A percentile compares a stretch with the other conserved stretches of the same genome.
Conservation (phyloP, 2,329 filamentous ascomycete genomes). For the Exophiala phaeomuriformis region DNA sequence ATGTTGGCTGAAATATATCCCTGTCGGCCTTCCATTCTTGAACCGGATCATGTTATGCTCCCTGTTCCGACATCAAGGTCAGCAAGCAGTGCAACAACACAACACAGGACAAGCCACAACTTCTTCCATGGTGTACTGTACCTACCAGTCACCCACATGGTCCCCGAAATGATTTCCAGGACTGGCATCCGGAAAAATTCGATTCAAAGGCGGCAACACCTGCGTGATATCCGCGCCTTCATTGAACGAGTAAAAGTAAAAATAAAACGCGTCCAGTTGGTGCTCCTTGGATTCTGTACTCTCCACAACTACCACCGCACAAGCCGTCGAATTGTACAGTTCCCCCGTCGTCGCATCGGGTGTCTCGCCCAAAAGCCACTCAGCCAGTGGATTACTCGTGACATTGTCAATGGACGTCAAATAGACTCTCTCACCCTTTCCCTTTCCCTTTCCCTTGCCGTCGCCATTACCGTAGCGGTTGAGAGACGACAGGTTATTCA, state of each 20-base stretch:
- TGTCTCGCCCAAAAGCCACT: slow-evolving; percentile 47
- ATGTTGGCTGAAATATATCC: slow-evolving; percentile 59
- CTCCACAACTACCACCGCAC: slow-evolving; percentile 51
- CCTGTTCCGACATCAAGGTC: slow-evolving; percentile 29
- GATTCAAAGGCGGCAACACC: slow-evolving; percentile 38
- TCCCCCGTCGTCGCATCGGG: slow-evolving; percentile 45
- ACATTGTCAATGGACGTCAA: slow-evolving; percentile 42
- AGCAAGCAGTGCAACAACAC: neutral
- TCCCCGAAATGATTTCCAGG: slow-evolving; percentile 71
- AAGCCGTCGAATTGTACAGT: slow-evolving; percentile 45
- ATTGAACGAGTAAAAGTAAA: slow-evolving; percentile 98
- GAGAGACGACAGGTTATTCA: slow-evolving; percentile 42
- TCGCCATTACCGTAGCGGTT: slow-evolving; percentile 38
- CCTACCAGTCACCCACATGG: slow-evolving; percentile 89
- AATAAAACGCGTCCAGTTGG: slow-evolving; percentile 90
- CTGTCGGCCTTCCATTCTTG: slow-evolving; percentile 66
- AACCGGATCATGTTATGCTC: slow-evolving; percentile 92
- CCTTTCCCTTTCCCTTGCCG: no score
- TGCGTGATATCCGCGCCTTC: slow-evolving; percentile 83
- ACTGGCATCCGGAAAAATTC: slow-evolving; percentile 36
- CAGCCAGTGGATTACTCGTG: slow-evolving; percentile 33
- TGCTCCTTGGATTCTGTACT: slow-evolving; percentile 38
- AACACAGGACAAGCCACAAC: neutral
- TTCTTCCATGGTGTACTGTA: slow-evolving; percentile 23
- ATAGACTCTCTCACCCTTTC: slow-evolving; percentile 32